Conservation (phyloP, 2,329 filamentous ascomycete genomes). For the Venturia nashicola region DNA sequence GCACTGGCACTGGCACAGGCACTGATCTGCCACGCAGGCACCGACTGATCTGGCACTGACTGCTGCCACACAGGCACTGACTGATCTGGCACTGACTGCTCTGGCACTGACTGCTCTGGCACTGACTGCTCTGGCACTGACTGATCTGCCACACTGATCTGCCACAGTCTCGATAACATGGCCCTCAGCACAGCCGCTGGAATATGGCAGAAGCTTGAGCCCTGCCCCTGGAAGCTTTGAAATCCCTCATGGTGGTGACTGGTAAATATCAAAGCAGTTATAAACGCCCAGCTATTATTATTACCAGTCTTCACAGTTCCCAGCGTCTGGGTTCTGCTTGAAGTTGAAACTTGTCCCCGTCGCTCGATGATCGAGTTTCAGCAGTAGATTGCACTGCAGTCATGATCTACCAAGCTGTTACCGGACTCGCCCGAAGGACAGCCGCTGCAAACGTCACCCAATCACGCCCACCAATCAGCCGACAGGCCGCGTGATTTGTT, state of each 20-base stretch:
- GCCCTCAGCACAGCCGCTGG: not conserved
- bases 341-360: constrained; percentile 1
- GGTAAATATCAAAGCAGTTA: too few relatives aligned
- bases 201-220: not conserved
- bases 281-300: not conserved
- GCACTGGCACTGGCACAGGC: too few relatives aligned
- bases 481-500: not conserved
- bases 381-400: not conserved
- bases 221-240: not conserved
- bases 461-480: not conserved
- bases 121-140: too few relatives aligned
- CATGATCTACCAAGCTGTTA: constrained; percentile 1
- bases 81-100: too few relatives aligned
- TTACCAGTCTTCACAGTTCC: not conserved
- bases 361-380: constrained; percentile 1
- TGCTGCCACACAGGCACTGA: too few relatives aligned
- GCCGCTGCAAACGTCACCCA: constrained; percentile 2
- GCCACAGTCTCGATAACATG: too few relatives aligned
- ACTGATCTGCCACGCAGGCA: too few relatives aligned
- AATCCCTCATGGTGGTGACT: not conserved
- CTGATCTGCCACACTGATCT: too few relatives aligned
- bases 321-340: not conserved
- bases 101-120: too few relatives aligned
- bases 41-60: too few relatives aligned
- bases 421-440: not conserved